A percentile compares a stretch with the other conserved stretches of the same genome.
Evolutionary conservation across 2,329 filamentous ascomycete genomes (phyloP).

Genomic region (Cladobotryum mycophilum): DNA sequence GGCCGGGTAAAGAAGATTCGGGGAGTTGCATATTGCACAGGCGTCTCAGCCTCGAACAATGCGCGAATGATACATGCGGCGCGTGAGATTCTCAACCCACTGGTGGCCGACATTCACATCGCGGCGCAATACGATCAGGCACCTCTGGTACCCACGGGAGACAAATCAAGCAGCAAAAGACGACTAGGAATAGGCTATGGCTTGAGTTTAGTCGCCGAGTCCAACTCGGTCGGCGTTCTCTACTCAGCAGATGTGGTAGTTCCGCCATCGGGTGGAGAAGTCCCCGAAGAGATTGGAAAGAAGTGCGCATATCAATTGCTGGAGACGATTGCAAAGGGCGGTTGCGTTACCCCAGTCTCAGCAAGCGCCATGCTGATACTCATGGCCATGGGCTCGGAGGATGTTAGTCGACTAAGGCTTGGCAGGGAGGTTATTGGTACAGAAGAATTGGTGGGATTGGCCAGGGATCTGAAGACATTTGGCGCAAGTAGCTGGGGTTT

Average conservation of each 20-base stretch:
- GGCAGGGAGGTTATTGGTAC: constrained; percentile 76
- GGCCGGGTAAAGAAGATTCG: constrained; percentile 83
- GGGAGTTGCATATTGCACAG: constrained; percentile 89
- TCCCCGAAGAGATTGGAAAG: constrained; percentile 86
- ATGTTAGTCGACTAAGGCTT: constrained; percentile 80
- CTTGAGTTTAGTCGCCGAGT: constrained; percentile 83
- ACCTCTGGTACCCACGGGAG: constrained; percentile 47
- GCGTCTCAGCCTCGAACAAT: constrained; percentile 89
- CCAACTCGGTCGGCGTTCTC: constrained; percentile 69
- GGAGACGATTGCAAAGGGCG: constrained; percentile 74
- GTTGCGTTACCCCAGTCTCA: constrained; percentile 69
- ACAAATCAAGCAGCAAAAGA: constrained; percentile 50
- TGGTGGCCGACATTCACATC: constrained; percentile 86
- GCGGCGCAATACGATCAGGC: constrained; percentile 71
- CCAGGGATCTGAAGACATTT: constrained; percentile 80
- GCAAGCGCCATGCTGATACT: constrained; percentile 71
- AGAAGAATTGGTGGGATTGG: constrained; percentile 72
- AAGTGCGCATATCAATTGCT: constrained; percentile 84
- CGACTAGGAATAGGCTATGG: constrained; percentile 87
- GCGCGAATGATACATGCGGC: constrained; percentile 90
- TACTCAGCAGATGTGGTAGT: constrained; percentile 80
- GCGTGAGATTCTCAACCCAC: constrained; percentile 75
- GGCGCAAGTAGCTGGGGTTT: constrained; percentile 88
- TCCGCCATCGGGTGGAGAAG: constrained; percentile 70
- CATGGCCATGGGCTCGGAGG: constrained; percentile 98